Conservation (phyloP, 2,329 filamentous ascomycete species). For the Pestalotiopsis sp. region DNA sequence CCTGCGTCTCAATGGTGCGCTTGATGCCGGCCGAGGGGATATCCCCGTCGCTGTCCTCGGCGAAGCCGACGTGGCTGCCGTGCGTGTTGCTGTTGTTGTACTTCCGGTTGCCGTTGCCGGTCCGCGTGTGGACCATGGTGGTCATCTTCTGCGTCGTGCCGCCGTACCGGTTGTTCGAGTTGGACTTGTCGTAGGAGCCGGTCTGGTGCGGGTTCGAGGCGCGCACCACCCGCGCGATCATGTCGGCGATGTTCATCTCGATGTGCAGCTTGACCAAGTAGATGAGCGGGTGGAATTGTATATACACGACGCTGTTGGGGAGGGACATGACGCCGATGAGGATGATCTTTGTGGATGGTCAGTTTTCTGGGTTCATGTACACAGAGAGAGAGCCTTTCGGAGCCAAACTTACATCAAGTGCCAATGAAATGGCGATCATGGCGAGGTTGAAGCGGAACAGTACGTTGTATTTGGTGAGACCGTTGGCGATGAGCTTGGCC, state of each 20-base stretch:
- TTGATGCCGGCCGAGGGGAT: background rate
- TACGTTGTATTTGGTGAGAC: conserved; percentile 49
- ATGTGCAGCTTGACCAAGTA: conserved; percentile 59
- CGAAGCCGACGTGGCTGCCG: background rate
- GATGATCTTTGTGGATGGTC: conserved; percentile 15
- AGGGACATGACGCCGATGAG: conserved; percentile 45
- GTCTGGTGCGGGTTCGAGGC: conserved; percentile 13
- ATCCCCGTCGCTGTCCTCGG: background rate
- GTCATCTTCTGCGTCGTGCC: conserved; percentile 8
- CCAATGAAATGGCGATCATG: conserved; percentile 46
- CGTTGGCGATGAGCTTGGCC: conserved; percentile 45
- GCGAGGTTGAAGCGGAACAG: conserved; percentile 49
- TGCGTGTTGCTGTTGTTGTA: background rate
- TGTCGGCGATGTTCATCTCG: conserved; percentile 55
- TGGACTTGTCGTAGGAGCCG: conserved; percentile 9
- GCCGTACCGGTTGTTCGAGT: conserved; percentile 7
- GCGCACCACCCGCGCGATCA: conserved; percentile 43
- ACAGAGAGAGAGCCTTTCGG: background rate
- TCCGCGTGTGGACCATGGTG: background rate
- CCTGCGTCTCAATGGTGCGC: conserved; percentile 9
- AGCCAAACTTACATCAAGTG: conserved; percentile 38
- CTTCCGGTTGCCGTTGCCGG: background rate
- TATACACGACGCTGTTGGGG: conserved; percentile 32
- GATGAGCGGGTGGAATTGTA: conserved; percentile 54
- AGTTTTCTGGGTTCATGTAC: background rate